Evolutionary conservation across 805 yeast species (phyloP).

Genomic region (Yamadazyma sp.): DNA sequence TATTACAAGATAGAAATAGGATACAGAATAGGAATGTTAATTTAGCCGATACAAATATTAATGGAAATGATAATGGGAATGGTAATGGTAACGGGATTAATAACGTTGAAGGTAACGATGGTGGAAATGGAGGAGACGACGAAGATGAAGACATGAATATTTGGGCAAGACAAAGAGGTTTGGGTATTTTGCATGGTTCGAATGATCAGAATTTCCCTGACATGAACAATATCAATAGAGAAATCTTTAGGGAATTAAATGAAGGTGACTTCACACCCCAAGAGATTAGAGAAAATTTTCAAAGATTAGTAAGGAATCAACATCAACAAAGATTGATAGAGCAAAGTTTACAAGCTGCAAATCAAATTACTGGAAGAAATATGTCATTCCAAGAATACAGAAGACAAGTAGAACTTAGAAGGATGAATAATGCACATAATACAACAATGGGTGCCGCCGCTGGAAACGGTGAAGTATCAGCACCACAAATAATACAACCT

Average conservation of each 20-base stretch:
- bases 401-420: background rate
- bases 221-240: constrained; percentile 26
- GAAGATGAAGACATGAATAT: constrained; percentile 20
- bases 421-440: background rate
- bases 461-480: constrained; percentile 15
- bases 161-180: constrained; percentile 29
- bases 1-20: constrained; percentile 25
- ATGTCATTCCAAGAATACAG: constrained; percentile 5
- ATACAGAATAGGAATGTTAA: constrained; percentile 13
- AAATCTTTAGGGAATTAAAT: constrained; percentile 27
- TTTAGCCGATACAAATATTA: constrained; percentile 1
- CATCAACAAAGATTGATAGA: constrained; percentile 22
- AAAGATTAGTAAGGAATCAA: constrained; percentile 24
- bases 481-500: constrained; percentile 41
- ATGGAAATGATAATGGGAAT: background rate
- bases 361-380: constrained; percentile 1
- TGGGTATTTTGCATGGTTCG: constrained; percentile 21
- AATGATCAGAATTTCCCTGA: constrained; percentile 16
- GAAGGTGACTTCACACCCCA: constrained; percentile 29
- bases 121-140: background rate
- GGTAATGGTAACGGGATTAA: constrained; percentile 2
- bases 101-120: constrained; percentile 1
- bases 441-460: background rate
- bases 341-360: constrained; percentile 3
- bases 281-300: constrained; percentile 33